Base-by-base conservation (phyloP, 345 rosid genomes). In the Murraya paniculata region DNA sequence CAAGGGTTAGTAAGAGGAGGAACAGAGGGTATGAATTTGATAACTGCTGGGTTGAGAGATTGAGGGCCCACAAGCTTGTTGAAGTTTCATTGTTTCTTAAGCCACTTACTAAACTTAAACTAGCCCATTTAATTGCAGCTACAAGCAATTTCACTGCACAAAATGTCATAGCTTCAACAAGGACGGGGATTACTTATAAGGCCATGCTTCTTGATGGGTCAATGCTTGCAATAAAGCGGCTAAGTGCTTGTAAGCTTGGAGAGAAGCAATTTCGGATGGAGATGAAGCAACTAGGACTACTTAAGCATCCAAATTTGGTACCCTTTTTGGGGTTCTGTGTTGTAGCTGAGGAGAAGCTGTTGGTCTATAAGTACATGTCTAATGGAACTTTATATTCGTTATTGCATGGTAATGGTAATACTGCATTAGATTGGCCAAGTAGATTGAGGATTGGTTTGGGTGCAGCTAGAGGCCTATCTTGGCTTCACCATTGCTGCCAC, bases 171-270 rank as follows among this genome's bases (percentile, higher is more conserved):
- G 81, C 88, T 71, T 86, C 94, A 0, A 84, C 94, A 14, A 77
- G 91, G 80, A 89, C 94, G 1, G 97, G 98, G 3, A 80, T 85
- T 80, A 90, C 98, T 6, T 95, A 88, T 80, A 88, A 91, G 89
- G 99, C 98, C 10, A 69, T 93, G 80, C 92, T 95, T 56, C 92
- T 91, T 4, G 98, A 95, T 79, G 99, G 96, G 6, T 95, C 99
- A 3, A 91, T 81, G 10, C 94, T 95, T n/a, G 96, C 94, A 8
- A 79, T 93, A 56, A 95, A 95, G 89, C 86, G 94, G 76, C 85
- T 95, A 39, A 84, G 72, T 48, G 53, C 75, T 9, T 89, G 96
- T 79, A 87, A 88, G 80, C 89, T 93, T 14, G 81, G 82, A 1
- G 97, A 93, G 85, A 95, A 83, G 87, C 94, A 89, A 88, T 93